Evolutionary conservation across 208 protist species (phyloP).

Genomic region (Endotrypanum monterogeii): DNA sequence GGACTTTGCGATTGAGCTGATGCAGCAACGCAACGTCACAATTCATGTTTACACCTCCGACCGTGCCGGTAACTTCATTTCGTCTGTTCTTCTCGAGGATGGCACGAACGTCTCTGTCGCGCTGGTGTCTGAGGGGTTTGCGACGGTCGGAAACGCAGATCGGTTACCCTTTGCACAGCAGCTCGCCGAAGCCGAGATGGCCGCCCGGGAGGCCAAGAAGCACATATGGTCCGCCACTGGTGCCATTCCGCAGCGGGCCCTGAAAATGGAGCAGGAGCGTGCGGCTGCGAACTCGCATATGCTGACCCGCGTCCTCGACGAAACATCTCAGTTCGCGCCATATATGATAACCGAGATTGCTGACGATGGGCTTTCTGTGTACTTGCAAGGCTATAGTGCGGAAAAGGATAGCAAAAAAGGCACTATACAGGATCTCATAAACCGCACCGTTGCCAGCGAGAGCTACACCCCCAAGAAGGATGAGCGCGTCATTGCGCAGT

Average conservation of each 20-base stretch:
- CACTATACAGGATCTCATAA: conserved; percentile 62
- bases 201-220: conserved; percentile 52
- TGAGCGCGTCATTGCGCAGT: conserved; percentile 77
- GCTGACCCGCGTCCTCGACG: conserved; percentile 44
- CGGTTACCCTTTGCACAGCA: conserved; percentile 72
- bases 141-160: conserved; percentile 78
- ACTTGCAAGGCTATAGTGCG: conserved; percentile 58
- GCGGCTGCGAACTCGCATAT: conserved; percentile 36
- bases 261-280: conserved; percentile 65
- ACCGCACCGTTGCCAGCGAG: conserved; percentile 39
- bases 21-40: conserved; percentile 83
- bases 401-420: conserved; percentile 42
- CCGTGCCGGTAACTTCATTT: conserved; percentile 88
- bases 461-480: conserved; percentile 50
- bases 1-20: conserved; percentile 55
- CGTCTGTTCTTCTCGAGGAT: conserved; percentile 53
- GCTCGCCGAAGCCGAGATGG: conserved; percentile 68
- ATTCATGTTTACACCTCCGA: conserved; percentile 87
- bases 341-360: conserved; percentile 71
- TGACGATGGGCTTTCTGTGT: conserved; percentile 76
- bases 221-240: conserved; percentile 63
- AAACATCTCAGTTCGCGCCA: conserved; percentile 43
- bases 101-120: conserved; percentile 78
- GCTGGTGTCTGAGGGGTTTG: conserved; percentile 73
- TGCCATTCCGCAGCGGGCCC: conserved; percentile 59